Evolutionary conservation across 2,329 filamentous ascomycete genomes (phyloP), one percentile per base, ranked within the genome.

Genomic region (Biscogniauxia mediterranea): DNA sequence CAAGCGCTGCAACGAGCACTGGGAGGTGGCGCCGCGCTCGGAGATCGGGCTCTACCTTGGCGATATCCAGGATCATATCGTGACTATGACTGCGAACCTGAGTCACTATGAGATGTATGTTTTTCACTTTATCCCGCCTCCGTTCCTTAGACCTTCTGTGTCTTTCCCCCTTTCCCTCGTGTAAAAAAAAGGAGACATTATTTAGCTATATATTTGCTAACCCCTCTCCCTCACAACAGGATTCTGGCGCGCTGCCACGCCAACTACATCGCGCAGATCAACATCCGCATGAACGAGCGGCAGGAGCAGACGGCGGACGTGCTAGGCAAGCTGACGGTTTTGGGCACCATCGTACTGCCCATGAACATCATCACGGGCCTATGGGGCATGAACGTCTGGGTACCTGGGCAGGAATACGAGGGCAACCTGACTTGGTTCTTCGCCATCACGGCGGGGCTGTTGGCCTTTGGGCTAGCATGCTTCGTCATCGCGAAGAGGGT

Each of bases 301-400:
- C 92, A 96, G 74, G 94, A 99, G 76, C 89, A 96, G 78, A 99
- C 95, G 1, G 92, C 93, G 50, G 94, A 99, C 74, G 93, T 97
- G 1, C 85, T 99, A 13, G 93, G 93, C 65, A 97, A 95, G 76
- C 84, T 99, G 62, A 98, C 95, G 0, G 95, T 99, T 0, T 83
- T 99, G 1, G 95, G 95, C 66, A 99, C 95, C 5, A 98, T 99
- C 68, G 94, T 99, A 2, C 81, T 99, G 60, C 95, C 95, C 11
- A 97, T 99, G 93, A 99, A 99, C 75, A 96, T 99, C 73, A 94
- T 99, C 71, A 98, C 95, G 2, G 95, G 95, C 68, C 87, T 98
- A 70, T 99, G 94, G 93, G 95, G 94, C 56, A 98, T 98, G 94
- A 99, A 99, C 81, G 91, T 94, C 42, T 92, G 92, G 81, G 95